A percentile compares a stretch with the other conserved stretches of the same genome.
These are phyloP conservation scores for Naganishia friedmannii DNA, from an alignment of 768 basidiomycete genomes.

Conservation along the genomic window DNA sequence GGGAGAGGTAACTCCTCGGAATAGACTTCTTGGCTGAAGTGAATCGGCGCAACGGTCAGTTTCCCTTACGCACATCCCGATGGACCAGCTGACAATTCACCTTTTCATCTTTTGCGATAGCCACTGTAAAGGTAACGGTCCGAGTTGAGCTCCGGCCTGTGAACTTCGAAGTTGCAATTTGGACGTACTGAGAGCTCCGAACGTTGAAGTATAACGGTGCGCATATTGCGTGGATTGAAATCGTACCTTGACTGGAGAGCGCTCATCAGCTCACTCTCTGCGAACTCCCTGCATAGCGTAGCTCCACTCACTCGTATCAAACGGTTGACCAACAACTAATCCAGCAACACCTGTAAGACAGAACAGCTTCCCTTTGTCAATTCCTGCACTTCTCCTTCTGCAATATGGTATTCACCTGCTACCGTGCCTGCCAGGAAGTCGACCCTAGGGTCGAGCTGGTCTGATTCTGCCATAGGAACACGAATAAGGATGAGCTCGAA, in stretches of 20 bases:
- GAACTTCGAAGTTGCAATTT: neutral
- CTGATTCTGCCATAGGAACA: conserved; percentile 4
- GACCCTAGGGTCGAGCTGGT: conserved; percentile 44
- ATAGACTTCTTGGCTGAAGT: conserved; percentile 42
- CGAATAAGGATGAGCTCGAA: neutral
- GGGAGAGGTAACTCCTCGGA: conserved; percentile 61
- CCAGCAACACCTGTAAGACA: conserved; percentile 59
- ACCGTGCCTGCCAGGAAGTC: conserved; percentile 79
- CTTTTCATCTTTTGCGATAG: conserved; percentile 48
- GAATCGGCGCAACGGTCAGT: neutral
- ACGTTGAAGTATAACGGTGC: conserved; percentile 45
- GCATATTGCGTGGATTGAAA: conserved; percentile 49
- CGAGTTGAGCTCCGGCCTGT: neutral
- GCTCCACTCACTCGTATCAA: conserved; percentile 62
- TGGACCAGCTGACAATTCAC: too few species aligned
- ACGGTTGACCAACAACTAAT: conserved; percentile 70
- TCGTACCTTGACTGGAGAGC: conserved; percentile 45
- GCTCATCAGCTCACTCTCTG: neutral
- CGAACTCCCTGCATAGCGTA: neutral
- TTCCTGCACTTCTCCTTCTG: conserved; percentile 1
- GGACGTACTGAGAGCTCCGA: conserved; percentile 45
- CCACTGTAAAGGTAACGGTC: conserved; percentile 31
- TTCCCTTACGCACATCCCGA: too few species aligned
- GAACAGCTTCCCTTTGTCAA: neutral
- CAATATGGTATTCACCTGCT: conserved; percentile 55